Evolutionary conservation across 2,329 filamentous ascomycete genomes (phyloP), one percentile per base, ranked within the genome.

Genomic region (Fusarium oxysporum): DNA sequence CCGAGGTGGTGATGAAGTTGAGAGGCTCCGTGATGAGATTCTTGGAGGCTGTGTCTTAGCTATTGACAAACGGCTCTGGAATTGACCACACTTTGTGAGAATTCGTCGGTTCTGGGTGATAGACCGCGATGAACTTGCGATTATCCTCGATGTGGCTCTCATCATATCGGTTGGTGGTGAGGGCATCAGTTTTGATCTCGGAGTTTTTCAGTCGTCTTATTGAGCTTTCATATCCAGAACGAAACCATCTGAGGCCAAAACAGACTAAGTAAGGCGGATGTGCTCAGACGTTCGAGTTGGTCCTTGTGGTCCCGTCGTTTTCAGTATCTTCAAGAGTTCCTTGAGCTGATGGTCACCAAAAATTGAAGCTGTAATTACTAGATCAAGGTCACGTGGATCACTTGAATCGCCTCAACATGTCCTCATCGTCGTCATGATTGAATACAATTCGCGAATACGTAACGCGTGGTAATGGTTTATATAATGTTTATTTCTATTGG

Each of bases 361-460:
- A 60, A 59, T 37, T 45, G 32, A 51, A 53, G 30, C 30, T 45
- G 62, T 50, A 70, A 55, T 65, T 33, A 53, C 23, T 35, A 47
- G 32, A 33, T 17, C 33, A 16, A 40, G 40, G 65, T 78, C 76
- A 77, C 76, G 76, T 77, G 75, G 60, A 63, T 11, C 17, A 16
- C 43, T 28, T 51, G 33, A 61, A 55, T 54, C 51, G 35, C 62
- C 56, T 64, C 25, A 57, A 21, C 38, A 19, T 11, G 35, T 35
- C 35, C 12, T 35, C 8, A 25, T 21, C 12, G 30, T 13, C n/a
- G 12, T 25, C n/a, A 51, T 35, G 32, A 25, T 35, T 10, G 30
- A 35, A 51, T 51, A 35, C 30, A 8, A 19, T 11, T 19, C 48
- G n/a, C 14, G 4, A 35, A 35, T 25, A n/a, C 6, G 17, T 23